A percentile compares a stretch with the other conserved stretches of the same genome.
phyloP scores from a whole-genome alignment of 2,329 filamentous ascomycete species.

The Seiridium cupressi region DNA sequence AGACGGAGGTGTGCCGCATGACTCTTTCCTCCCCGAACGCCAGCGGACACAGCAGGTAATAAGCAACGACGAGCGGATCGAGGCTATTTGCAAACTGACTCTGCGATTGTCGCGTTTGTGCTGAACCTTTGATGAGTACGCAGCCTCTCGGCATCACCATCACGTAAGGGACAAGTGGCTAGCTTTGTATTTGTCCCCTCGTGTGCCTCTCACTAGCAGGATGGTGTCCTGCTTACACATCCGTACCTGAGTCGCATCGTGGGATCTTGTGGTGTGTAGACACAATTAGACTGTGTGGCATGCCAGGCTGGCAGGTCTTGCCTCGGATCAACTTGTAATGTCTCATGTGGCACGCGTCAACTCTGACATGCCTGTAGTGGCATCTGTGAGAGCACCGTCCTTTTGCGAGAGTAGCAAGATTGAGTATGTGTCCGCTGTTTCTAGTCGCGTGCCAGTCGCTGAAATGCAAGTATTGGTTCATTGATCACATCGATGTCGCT shows the following conservation, averaged over 20 bases:
- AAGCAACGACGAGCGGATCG: too few relatives aligned
- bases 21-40: too few relatives aligned
- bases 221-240: background rate
- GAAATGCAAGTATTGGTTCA: too few relatives aligned
- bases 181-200: background rate
- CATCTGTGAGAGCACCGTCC: background rate
- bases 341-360: background rate
- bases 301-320: background rate
- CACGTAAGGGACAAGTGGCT: background rate
- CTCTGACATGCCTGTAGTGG: background rate
- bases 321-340: background rate
- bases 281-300: background rate
- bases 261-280: background rate
- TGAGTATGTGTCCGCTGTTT: too few relatives aligned
- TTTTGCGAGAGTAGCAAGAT: background rate
- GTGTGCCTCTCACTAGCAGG: background rate
- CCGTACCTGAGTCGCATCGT: slow-evolving; percentile 1
- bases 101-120: too few relatives aligned
- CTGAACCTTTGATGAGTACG: too few relatives aligned
- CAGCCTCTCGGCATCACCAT: too few relatives aligned
- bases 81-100: too few relatives aligned
- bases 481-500: too few relatives aligned
- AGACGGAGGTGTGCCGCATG: too few relatives aligned
- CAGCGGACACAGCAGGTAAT: too few relatives aligned
- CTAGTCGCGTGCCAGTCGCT: too few relatives aligned